Percentiles rank a stretch among this genome's conserved stretches.
Evolutionary conservation across 805 yeast species (phyloP).

Genomic region (Candida piceae): DNA sequence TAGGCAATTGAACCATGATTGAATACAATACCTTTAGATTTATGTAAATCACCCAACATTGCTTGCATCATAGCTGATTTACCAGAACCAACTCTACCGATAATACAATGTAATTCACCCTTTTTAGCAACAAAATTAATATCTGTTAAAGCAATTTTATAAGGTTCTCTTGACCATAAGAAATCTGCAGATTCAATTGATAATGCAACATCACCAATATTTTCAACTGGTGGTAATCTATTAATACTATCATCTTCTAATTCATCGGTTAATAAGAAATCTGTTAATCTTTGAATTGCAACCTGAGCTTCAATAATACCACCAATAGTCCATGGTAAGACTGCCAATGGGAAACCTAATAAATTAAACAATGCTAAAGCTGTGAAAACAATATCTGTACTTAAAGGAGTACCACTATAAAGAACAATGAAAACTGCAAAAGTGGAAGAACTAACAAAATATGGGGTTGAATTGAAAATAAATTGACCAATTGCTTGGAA

Average conservation of each 20-base stretch:
- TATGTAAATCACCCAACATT: constrained; percentile 76
- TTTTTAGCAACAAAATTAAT: constrained; percentile 61
- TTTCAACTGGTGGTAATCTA: constrained; percentile 40
- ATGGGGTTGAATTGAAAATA: constrained; percentile 84
- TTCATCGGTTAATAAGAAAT: constrained; percentile 71
- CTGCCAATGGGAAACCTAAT: constrained; percentile 85
- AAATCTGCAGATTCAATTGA: constrained; percentile 62
- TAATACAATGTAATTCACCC: constrained; percentile 78
- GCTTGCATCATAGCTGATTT: constrained; percentile 80
- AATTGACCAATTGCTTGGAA: constrained; percentile 67
- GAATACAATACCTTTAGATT: constrained; percentile 64
- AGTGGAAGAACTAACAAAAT: constrained; percentile 82
- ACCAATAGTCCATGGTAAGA: constrained; percentile 86
- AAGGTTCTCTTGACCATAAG: constrained; percentile 72
- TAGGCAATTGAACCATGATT: constrained; percentile 81
- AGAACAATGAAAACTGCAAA: constrained; percentile 71
- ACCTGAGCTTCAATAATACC: constrained; percentile 85
- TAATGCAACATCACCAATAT: constrained; percentile 64
- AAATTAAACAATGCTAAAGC: constrained; percentile 85
- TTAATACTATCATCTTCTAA: constrained; percentile 66
- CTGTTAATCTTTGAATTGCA: constrained; percentile 67
- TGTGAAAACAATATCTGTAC: constrained; percentile 89
- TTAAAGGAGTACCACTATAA: constrained; percentile 52
- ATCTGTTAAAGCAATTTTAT: constrained; percentile 61
- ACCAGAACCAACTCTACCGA: constrained; percentile 89